phyloP scores from a whole-genome alignment of 768 basidiomycete species.

The Ramaria rubella region DNA sequence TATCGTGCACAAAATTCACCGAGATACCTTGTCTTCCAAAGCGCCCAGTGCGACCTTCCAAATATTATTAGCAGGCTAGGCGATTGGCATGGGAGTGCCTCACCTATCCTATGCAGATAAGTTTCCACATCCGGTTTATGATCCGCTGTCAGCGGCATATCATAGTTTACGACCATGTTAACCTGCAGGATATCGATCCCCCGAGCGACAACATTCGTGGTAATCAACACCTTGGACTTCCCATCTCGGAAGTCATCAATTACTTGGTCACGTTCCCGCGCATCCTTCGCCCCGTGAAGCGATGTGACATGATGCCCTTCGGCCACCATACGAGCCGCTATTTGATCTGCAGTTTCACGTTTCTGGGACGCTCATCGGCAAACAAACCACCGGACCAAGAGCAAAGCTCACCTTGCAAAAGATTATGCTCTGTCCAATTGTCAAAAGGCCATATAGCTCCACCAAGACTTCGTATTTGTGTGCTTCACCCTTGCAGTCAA shows the following conservation, averaged over 20 bases:
- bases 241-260: constrained; percentile 97
- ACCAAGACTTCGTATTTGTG: constrained; percentile 96
- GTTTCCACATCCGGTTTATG: constrained; percentile 87
- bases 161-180: constrained; percentile 99
- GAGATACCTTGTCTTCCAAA: constrained; percentile 97
- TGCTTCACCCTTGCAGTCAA: constrained; percentile 89
- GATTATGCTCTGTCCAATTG: constrained; percentile 97
- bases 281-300: constrained; percentile 90
- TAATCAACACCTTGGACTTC: constrained; percentile 94
- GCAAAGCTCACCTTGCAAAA: constrained; percentile 74
- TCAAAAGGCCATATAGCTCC: constrained; percentile 80
- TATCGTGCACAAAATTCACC: constrained; percentile 95
- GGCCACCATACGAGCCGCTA: constrained; percentile 80
- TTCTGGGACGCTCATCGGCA: constrained; percentile 41
- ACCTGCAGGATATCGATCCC: constrained; percentile 99
- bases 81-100: constrained; percentile 20
- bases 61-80: background rate
- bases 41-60: constrained; percentile 87
- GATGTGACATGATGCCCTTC: constrained; percentile 97
- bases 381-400: background rate
- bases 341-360: constrained; percentile 87
- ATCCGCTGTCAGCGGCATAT: constrained; percentile 81
- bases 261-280: constrained; percentile 79
- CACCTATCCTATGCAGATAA: constrained; percentile 96
- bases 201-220: constrained; percentile 96